Evolutionary conservation across 2,329 filamentous ascomycete genomes (phyloP).

Genomic region (Arthrobotrys iridis): DNA sequence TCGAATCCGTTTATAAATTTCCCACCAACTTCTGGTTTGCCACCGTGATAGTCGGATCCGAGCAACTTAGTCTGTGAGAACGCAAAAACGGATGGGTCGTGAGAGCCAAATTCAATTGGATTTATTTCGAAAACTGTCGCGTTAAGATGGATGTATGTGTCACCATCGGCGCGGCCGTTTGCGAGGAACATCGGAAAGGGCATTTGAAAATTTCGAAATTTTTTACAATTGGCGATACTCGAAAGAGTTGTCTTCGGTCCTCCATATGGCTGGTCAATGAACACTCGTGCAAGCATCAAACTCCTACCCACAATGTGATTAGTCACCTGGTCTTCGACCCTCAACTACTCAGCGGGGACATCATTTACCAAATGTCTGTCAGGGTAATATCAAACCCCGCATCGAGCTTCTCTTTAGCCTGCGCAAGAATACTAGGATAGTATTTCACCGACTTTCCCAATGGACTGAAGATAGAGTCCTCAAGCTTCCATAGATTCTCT

Average conservation of each 20-base stretch:
- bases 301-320: conserved; percentile 58
- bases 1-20: conserved; percentile 81
- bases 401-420: conserved; percentile 71
- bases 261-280: conserved; percentile 47
- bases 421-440: conserved; percentile 69
- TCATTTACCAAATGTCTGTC: conserved; percentile 79
- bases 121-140: conserved; percentile 81
- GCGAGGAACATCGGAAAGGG: conserved; percentile 80
- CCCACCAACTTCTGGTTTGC: conserved; percentile 65
- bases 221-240: conserved; percentile 72
- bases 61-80: conserved; percentile 77
- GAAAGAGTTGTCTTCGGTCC: conserved; percentile 75
- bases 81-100: conserved; percentile 75
- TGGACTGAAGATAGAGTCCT: conserved; percentile 71
- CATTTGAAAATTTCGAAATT: conserved; percentile 72
- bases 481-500: conserved; percentile 70
- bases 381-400: conserved; percentile 76
- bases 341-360: neutral
- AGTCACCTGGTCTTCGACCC: neutral
- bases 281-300: conserved; percentile 33
- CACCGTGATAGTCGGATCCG: conserved; percentile 76
- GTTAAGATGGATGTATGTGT: conserved; percentile 73
- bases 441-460: conserved; percentile 65
- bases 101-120: conserved; percentile 81
- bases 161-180: conserved; percentile 72